Base-by-base conservation (phyloP, 2,329 filamentous ascomycete genomes). In the Penicillium sp. region DNA sequence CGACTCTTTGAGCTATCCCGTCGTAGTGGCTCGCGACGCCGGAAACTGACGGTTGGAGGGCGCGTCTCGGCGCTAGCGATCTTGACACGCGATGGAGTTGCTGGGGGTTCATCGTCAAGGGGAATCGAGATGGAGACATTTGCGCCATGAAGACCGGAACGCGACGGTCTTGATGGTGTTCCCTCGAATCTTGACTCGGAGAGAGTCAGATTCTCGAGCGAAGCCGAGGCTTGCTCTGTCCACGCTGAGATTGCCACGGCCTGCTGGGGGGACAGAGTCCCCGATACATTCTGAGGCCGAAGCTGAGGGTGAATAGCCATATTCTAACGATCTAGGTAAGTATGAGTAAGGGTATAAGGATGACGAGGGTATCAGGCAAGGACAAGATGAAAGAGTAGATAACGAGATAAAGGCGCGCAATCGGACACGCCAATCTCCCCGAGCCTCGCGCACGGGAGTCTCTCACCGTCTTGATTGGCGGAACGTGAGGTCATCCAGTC, bases 71-170 rank as follows among this genome's bases (percentile, higher is more conserved):
- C 53, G 9, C 28, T 29, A 3, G 58, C 49, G 3, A 67, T 31
- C 45, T 65, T 70, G 41, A 62, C 56, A n/a, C 68, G 66, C 57
- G 62, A 46, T 61, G 64, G 62, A 42, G 56, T 58, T 47, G 63
- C 59, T 28, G 64, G 58, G 41, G 61, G 61, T 34, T 71, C 65
- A 59, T 84, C 83, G 70, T 95, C 89, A 48, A 95, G 82, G 2
- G 89, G 86, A 60, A 95, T 94, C 45, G 85, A 79, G 48, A 95
- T 79, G 4, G 85, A 79, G 26, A 82, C 79, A 42, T 84, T 82
- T 2, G 83, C 83, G 49, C 85, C 85, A 21, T 65, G 69, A 38
- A 68, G 51, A 41, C 45, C 33, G n/a, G 58, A 49, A 45, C 79
- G 78, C n/a, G 80, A 79, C 24, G 77, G 65, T 9, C 82, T 76